Evolutionary conservation across 2,329 filamentous ascomycete genomes (phyloP), one percentile per base, ranked within the genome.

Genomic region (Sporothrix brunneoviolacea): DNA sequence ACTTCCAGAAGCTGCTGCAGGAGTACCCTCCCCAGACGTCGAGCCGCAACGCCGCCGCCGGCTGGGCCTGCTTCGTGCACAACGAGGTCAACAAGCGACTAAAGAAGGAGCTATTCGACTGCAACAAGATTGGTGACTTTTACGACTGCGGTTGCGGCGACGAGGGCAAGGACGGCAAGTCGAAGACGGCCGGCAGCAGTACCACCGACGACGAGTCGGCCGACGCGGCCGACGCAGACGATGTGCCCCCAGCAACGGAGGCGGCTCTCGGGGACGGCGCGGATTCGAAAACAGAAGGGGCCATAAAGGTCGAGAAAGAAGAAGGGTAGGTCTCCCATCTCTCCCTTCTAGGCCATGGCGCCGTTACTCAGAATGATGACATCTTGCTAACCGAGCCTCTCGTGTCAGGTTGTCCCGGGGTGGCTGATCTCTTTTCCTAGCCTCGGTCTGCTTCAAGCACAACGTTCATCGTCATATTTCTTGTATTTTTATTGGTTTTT

Each of bases 81-180:
- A 86, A 86, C 59, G 67, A 78, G 57, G 82, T 86, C 52, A 86
- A 86, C 61, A 73, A 77, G 66, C 70, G 80, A 2, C 67, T 86
- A 28, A 68, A 77, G 59, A 85, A 86, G 66, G 68, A 72, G 4
- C 54, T 73, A 12, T 86, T 85, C 58, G 80, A 86, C 64, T 86
- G 83, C 59, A 77, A 71, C 52, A 78, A 81, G 27, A 82, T 86
- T 60, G 82, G 82, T 15, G 82, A 86, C 59, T 83, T 83, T 62
- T 86, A 86, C 65, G 82, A 86, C 62, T 86, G 83, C 60, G 83
- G 83, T 0, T 86, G 83, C 60, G 82, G 80, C 13, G 82, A 84
- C n/a, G 80, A 82, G 54, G 73, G 74, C 16, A 71, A 73, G 59
- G 70, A 74, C 56, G 69, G 72, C 55, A 70, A 67, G 52, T n/a